These are phyloP conservation scores for Candida ponderosae DNA, from an alignment of 805 yeast species.

Conservation along the genomic window DNA sequence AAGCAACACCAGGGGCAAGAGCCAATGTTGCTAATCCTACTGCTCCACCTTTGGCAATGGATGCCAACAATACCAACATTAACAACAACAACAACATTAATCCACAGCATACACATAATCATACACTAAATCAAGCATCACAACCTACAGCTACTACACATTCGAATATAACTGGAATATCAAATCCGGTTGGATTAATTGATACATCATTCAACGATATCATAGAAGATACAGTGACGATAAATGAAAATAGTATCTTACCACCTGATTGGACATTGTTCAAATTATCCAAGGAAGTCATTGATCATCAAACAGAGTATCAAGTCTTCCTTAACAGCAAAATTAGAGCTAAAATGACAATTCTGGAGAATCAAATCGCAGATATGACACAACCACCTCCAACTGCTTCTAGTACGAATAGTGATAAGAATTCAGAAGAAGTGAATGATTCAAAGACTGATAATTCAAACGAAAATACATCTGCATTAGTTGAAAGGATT, in stretches of 20 bases:
- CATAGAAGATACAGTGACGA: background rate
- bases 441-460: too few relatives aligned
- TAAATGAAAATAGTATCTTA: constrained; percentile 7
- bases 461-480: too few relatives aligned
- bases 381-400: too few relatives aligned
- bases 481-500: too few relatives aligned
- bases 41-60: too few relatives aligned
- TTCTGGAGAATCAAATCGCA: too few relatives aligned
- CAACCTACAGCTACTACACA: background rate
- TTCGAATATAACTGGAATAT: too few relatives aligned
- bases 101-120: too few relatives aligned
- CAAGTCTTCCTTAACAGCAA: background rate
- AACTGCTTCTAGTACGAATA: too few relatives aligned
- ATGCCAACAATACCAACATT: background rate
- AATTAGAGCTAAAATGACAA: background rate
- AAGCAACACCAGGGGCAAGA: background rate
- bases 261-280: constrained; percentile 21
- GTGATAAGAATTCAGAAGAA: too few relatives aligned
- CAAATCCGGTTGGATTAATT: too few relatives aligned
- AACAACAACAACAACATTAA: constrained; percentile 1
- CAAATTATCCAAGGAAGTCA: constrained; percentile 4
- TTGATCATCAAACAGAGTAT: too few relatives aligned
- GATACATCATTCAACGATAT: background rate
- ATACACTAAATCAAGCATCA: background rate
- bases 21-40: background rate